Evolutionary conservation across 352 stramenopile species (phyloP).

Genomic region (Albugo laibachii): DNA sequence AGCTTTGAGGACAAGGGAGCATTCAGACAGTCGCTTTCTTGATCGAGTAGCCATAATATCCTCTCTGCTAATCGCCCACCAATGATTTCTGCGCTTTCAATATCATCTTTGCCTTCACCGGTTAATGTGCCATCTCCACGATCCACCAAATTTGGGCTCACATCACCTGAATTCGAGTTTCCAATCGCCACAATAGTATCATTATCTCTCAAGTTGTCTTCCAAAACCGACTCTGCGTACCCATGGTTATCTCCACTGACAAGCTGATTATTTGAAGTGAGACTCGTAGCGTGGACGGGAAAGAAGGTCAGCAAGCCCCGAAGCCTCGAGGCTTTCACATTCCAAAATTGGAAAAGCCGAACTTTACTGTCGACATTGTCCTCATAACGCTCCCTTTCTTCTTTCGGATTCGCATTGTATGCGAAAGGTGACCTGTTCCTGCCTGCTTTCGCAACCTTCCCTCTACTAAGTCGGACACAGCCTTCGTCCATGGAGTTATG

Average conservation of each 20-base stretch:
- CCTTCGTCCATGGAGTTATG: constrained; percentile 27
- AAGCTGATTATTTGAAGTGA: constrained; percentile 52
- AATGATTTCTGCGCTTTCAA: constrained; percentile 24
- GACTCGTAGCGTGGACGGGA: constrained; percentile 56
- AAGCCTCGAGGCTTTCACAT: constrained; percentile 10
- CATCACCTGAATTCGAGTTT: constrained; percentile 23
- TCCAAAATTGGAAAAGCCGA: constrained; percentile 29
- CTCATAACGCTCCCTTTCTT: constrained; percentile 30
- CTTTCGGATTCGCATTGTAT: constrained; percentile 47
- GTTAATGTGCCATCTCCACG: constrained; percentile 26
- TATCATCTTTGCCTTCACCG: constrained; percentile 13
- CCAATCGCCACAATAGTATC: constrained; percentile 15
- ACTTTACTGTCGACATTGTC: constrained; percentile 50
- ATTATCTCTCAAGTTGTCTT: constrained; percentile 10
- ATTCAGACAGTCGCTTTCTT: constrained; percentile 8
- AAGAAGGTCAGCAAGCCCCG: constrained; percentile 48
- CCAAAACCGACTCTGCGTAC: constrained; percentile 23
- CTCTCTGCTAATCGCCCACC: constrained; percentile 15
- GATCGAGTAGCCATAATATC: constrained; percentile 11
- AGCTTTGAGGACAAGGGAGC: constrained; percentile 13
- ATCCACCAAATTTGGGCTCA: constrained; percentile 25
- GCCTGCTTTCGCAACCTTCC: constrained; percentile 14
- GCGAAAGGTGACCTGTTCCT: constrained; percentile 50
- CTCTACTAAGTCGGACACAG: constrained; percentile 20
- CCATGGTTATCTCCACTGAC: constrained; percentile 72